Evolutionary conservation across 768 basidiomycete genomes (phyloP), one percentile per base, ranked within the genome.

Genomic region (Hemileccinum impolitum): DNA sequence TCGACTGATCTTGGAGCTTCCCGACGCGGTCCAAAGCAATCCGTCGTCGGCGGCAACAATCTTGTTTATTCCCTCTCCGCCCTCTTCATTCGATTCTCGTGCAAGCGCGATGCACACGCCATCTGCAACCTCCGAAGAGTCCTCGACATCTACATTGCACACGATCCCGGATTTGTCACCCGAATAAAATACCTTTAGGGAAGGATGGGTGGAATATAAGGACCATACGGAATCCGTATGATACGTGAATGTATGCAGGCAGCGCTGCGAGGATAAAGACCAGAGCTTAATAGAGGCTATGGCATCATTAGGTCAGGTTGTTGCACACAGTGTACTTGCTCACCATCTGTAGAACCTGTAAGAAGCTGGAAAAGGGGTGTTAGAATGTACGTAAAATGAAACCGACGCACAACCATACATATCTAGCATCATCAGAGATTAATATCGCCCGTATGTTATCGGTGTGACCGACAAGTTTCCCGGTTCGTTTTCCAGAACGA

Each of bases 161-260:
- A 98, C 83, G 50, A 85, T 73, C n/a, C 95, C 96, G 3, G 87
- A 81, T 25, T 89, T 80, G 59, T 97, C 95, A 10, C 95, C 96
- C 0, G 94, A 96, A 70, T 95, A 97, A 72, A 99, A 99, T 2
- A 83, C 76, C 64, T 83, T 83, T 44, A 99, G 75, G 8, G 86
- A 82, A 0, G 94, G 90, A 64, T 98, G 94, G 0, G 82, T 76
- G 9, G 94, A 95, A 62, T 81, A 82, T 7, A 99, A 74, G 0
- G 94, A 85, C 95, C 96, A 98, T 39, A 97, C 93, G 13, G 88
- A 89, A 52, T 94, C 92, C 13, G 89, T 84, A 64, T 98, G 95
- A 61, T 97, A 87, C 0, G 90, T 90, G 72, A 97, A 99, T 2
- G 95, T 98, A 61, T 99, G 94, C 14, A 99, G 71, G 61, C 93